Conservation (phyloP, 257 asterid species). For the Solanum paucissectum region DNA sequence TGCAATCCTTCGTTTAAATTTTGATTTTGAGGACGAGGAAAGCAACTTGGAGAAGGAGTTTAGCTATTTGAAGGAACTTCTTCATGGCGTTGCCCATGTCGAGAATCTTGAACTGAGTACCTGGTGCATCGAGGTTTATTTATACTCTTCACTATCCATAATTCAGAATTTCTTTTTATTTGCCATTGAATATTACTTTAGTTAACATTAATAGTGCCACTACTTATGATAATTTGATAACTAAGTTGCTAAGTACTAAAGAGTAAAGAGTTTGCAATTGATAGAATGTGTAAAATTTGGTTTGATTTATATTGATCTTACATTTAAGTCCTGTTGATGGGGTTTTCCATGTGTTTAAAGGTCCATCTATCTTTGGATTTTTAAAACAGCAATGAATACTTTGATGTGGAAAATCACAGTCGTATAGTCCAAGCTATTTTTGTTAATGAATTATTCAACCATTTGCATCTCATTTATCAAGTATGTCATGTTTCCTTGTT, state of each 20-base stretch:
- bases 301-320: not conserved
- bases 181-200: not conserved
- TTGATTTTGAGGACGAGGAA: not conserved
- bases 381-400: not conserved
- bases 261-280: not conserved
- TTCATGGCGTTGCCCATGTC: not conserved
- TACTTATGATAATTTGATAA: not conserved
- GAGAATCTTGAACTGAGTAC: not conserved
- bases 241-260: not conserved
- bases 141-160: not conserved
- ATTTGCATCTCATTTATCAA: not conserved
- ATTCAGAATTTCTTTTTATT: not conserved
- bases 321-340: not conserved
- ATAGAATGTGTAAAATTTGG: not conserved
- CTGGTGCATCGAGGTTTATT: not conserved
- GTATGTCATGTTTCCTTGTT: not conserved
- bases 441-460: not conserved
- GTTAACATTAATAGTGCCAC: not conserved
- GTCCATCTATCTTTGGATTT: not conserved
- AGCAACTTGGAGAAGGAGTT: not conserved
- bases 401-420: not conserved
- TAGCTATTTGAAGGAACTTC: not conserved
- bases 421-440: not conserved
- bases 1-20: not conserved
- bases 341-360: not conserved